These are phyloP conservation scores for Allium sativum DNA, from an alignment of 106 monocot genomes.

Conservation along the genomic window DNA sequence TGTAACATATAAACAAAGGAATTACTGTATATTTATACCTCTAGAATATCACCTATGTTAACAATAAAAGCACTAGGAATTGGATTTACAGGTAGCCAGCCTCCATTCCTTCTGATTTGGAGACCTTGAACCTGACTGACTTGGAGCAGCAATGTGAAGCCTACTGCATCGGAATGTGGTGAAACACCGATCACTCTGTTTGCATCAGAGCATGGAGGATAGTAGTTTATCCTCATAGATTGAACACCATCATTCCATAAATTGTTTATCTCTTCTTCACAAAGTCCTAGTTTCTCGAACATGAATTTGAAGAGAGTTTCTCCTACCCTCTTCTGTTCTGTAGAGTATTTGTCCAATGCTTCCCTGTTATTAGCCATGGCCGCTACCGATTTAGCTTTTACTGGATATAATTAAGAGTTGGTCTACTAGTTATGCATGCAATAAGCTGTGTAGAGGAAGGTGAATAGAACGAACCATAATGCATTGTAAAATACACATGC, in stretches of 20 bases:
- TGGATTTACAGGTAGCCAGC: slow-evolving; percentile 29
- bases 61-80: slow-evolving; percentile 25
- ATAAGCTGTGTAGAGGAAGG: no score
- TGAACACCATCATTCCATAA: slow-evolving; percentile 22
- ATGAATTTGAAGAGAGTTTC: slow-evolving; percentile 10
- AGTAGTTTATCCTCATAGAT: slow-evolving; percentile 43
- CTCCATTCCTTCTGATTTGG: slow-evolving; percentile 28
- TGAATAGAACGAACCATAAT: no score
- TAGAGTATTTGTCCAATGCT: slow-evolving; percentile 25
- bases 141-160: slow-evolving; percentile 36
- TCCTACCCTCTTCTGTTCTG: slow-evolving; percentile 7
- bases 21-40: background rate
- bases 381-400: no score
- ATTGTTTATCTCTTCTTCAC: background rate
- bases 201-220: slow-evolving; percentile 34
- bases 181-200: slow-evolving; percentile 35
- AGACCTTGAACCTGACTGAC: slow-evolving; percentile 33
- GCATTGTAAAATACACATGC: no score
- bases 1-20: background rate
- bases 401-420: no score
- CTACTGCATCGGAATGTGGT: slow-evolving; percentile 31
- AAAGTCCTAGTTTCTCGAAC: slow-evolving; percentile 2
- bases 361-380: slow-evolving; percentile 6
- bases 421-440: no score
- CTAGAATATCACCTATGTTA: slow-evolving; percentile 1